Evolutionary conservation across 192 early-diverging fungal genomes (phyloP), one percentile per base, ranked within the genome.

Genomic region (Gamsiella multidivaricata): DNA sequence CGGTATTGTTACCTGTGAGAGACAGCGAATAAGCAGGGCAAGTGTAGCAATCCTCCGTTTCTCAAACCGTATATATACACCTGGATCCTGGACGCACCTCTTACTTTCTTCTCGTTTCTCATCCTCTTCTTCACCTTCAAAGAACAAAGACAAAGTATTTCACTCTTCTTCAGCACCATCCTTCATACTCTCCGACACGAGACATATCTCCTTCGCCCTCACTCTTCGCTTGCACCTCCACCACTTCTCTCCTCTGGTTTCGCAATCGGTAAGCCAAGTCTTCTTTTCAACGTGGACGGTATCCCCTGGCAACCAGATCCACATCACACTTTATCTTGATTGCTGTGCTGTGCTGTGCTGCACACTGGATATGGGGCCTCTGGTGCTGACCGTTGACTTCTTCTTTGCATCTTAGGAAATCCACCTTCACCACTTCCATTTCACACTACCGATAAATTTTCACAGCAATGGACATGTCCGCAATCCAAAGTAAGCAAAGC

Each of bases 401-500:
- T n/a, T n/a, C n/a, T n/a, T n/a, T n/a, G n/a, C n/a, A n/a, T n/a
- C n/a, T n/a, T n/a, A n/a, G n/a, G n/a, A 45, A 14, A 23, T 36
- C 41, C 43, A n/a, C 20, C 6, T 22, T 14, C 18, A 46, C n/a
- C n/a, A n/a, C n/a, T n/a, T n/a, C n/a, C n/a, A n/a, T n/a, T n/a
- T n/a, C n/a, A n/a, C n/a, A 6, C 5, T 32, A 28, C 45, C 9
- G 45, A 37, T 14, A 22, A 2, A 41, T 47, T 34, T 46, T 8
- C 54, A 53, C 33, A 65, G 43, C 56, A n/a, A 65, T 73, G 70
- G 61, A 73, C 53, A 65, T 73, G 61, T 73, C 70, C 37, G 70
- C 62, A 28, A 58, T 73, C 59, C 70, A 73, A 64, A 73, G 70
- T 73, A 73, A 73, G 69, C n/a, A n/a, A n/a, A n/a, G n/a, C n/a